These are phyloP conservation scores for Pseudogymnoascus sp. DNA, from an alignment of 2,329 filamentous ascomycete genomes.

Conservation along the genomic window DNA sequence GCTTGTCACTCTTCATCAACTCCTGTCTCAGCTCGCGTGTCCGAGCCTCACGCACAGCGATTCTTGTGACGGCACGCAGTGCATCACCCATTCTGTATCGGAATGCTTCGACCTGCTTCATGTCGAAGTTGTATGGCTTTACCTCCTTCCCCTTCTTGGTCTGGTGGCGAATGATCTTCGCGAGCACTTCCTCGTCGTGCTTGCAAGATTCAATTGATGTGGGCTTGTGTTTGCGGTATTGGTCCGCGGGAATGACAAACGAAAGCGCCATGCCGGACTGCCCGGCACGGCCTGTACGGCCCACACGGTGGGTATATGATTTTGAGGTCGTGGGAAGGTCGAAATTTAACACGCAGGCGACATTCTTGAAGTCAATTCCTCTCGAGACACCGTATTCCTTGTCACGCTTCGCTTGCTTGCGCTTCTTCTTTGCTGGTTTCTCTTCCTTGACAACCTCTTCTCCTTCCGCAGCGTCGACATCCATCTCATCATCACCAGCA, in stretches of 20 bases:
- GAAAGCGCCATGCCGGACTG: slow-evolving; percentile 93
- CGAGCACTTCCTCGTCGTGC: slow-evolving; percentile 77
- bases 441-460: slow-evolving; percentile 20
- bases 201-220: slow-evolving; percentile 69
- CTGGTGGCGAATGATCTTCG: slow-evolving; percentile 73
- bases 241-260: slow-evolving; percentile 76
- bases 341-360: slow-evolving; percentile 92
- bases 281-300: slow-evolving; percentile 83
- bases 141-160: slow-evolving; percentile 70
- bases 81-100: slow-evolving; percentile 93
- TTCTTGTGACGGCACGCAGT: slow-evolving; percentile 77
- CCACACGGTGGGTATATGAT: slow-evolving; percentile 95
- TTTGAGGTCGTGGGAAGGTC: slow-evolving; percentile 82
- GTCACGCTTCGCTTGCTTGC: slow-evolving; percentile 57
- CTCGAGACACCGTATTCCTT: slow-evolving; percentile 92
- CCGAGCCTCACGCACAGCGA: slow-evolving; percentile 82
- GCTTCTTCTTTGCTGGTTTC: slow-evolving; percentile 52
- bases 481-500: slow-evolving; percentile 19
- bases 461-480: slow-evolving; percentile 33
- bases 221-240: slow-evolving; percentile 82
- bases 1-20: slow-evolving; percentile 84
- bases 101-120: slow-evolving; percentile 88
- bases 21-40: slow-evolving; percentile 83
- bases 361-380: slow-evolving; percentile 94
- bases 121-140: slow-evolving; percentile 89